Percentiles rank a stretch among this genome's conserved stretches.
Evolutionary conservation across 2,329 filamentous ascomycete genomes (phyloP).

Genomic region (Clarireedia homoeocarpa): DNA sequence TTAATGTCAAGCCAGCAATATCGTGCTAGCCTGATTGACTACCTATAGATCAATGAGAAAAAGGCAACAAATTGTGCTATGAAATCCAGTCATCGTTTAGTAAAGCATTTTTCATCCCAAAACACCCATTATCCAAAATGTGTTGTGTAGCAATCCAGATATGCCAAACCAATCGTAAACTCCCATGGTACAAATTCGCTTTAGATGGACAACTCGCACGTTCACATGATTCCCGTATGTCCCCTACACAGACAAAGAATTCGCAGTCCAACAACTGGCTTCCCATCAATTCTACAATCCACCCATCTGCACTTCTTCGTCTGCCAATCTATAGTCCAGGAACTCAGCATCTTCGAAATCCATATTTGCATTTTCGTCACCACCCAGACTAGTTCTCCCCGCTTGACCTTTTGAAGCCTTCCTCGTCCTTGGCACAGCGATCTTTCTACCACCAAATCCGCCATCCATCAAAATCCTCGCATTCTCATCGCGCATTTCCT

Average conservation of each 20-base stretch:
- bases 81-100: too few species aligned
- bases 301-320: slow-evolving; percentile 26
- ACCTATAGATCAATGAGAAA: too few species aligned
- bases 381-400: slow-evolving; percentile 14
- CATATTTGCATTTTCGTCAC: slow-evolving; percentile 40
- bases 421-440: slow-evolving; percentile 18
- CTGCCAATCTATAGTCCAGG: slow-evolving; percentile 35
- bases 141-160: too few species aligned
- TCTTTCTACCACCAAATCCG: slow-evolving; percentile 19
- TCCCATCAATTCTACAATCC: slow-evolving; percentile 16
- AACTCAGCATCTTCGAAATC: slow-evolving; percentile 66
- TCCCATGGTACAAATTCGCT: neutral
- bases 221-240: too few species aligned
- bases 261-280: too few species aligned
- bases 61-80: too few species aligned
- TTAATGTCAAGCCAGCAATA: too few species aligned
- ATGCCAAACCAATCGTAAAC: neutral
- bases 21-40: too few species aligned
- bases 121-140: too few species aligned
- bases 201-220: too few species aligned
- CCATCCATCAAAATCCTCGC: slow-evolving; percentile 13
- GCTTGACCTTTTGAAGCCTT: slow-evolving; percentile 19
- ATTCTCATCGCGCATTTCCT: slow-evolving; percentile 3
- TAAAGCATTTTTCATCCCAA: too few species aligned
- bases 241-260: too few species aligned